Conservation (phyloP, 805 yeast species). For the Kodamaea sagamina region DNA sequence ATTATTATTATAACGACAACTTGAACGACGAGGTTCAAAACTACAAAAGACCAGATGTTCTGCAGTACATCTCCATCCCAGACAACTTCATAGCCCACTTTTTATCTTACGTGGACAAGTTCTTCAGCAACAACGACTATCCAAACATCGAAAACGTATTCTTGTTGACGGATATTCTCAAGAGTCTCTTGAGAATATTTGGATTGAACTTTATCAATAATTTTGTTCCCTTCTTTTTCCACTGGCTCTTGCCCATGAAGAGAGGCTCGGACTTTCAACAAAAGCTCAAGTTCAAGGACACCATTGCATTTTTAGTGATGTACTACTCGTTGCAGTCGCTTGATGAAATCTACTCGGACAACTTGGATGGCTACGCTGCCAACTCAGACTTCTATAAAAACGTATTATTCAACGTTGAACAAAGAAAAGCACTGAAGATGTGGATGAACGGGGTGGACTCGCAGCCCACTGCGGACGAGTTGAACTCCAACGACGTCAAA, state of each 20-base stretch:
- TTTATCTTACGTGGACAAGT: constrained; percentile 38
- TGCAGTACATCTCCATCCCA: constrained; percentile 41
- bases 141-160: constrained; percentile 26
- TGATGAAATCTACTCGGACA: constrained; percentile 31
- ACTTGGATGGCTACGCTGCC: constrained; percentile 23
- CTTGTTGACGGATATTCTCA: constrained; percentile 25
- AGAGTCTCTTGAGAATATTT: constrained; percentile 27
- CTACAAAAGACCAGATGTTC: constrained; percentile 40
- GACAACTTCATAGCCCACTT: constrained; percentile 45
- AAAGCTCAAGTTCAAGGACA: constrained; percentile 27
- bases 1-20: constrained; percentile 18
- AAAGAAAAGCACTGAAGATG: constrained; percentile 24
- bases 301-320: constrained; percentile 35
- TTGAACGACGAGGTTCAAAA: constrained; percentile 18
- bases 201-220: constrained; percentile 52
- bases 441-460: constrained; percentile 33
- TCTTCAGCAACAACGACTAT: constrained; percentile 26
- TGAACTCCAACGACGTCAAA: background rate
- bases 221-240: constrained; percentile 46
- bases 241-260: constrained; percentile 38
- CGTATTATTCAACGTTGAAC: constrained; percentile 26
- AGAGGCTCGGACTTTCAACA: constrained; percentile 13
- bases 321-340: constrained; percentile 26
- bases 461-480: constrained; percentile 14
- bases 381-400: constrained; percentile 22